Base-by-base conservation (phyloP, 768 basidiomycete species). In the Lactifluus volemus region DNA sequence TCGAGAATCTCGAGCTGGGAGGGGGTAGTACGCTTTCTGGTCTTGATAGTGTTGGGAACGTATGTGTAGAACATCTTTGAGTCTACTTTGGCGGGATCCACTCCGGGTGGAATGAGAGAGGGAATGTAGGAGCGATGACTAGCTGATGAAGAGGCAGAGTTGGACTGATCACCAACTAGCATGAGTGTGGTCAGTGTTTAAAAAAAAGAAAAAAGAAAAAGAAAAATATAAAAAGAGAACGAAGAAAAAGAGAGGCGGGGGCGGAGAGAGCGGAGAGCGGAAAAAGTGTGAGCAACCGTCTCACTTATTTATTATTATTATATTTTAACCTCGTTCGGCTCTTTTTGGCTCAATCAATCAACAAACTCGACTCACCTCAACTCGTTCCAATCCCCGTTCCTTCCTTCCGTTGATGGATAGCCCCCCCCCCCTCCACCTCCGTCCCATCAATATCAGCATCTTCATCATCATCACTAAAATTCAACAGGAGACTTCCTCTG, bases 31-130 rank as follows among this genome's bases (percentile, higher is more conserved):
- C 96, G 79, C 68, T 93, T 89, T 61, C 94, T 79, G 68, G 96
- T 94, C 77, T 96, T 96, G 76, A 97, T 90, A 76, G 95, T 88
- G 75, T 90, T 91, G 59, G 90, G 90, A 54, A 85, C 84, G 74
- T 89, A 92, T n/a, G 88, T 85, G 67, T 86, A 90, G 76, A 92
- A 91, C 45, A 88, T 85, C 69, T 86, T 84, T 70, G 88, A 86
- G 79, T 89, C 87, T 72, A 86, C 84, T 53, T 82, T 75, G 66
- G 81, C 75, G 67, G 86, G 84, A 77, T 89, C 88, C 71, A 81
- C 75, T 59, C 76, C 77, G 1, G 76, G 78, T 64, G 76, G 78
- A 70, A 78, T 72, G 72, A 78, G 74, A 65, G 75, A 75, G 67
- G 78, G 76, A 70, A 78, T 75, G 70, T 74, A 77, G 66, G 77